These are phyloP conservation scores for Peronospora farinosa DNA, from an alignment of 352 stramenopile species.

Conservation along the genomic window DNA sequence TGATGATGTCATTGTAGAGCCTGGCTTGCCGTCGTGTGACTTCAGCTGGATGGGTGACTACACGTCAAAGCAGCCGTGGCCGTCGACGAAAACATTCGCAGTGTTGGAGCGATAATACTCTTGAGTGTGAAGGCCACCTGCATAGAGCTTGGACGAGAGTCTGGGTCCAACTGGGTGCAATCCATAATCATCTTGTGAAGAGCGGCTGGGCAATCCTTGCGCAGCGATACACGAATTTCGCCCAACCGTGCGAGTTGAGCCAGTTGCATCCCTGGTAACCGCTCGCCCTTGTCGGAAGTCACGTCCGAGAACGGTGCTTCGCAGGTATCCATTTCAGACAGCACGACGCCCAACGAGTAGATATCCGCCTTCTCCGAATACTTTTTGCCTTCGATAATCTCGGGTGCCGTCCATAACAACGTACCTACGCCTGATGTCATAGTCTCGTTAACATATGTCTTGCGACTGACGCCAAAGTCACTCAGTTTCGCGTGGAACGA, in stretches of 20 bases:
- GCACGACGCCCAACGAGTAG: slow-evolving; percentile 81
- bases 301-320: slow-evolving; percentile 50
- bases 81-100: slow-evolving; percentile 29
- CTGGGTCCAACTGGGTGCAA: slow-evolving; percentile 63
- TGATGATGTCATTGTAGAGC: neutral
- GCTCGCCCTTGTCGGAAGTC: slow-evolving; percentile 39
- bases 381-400: slow-evolving; percentile 83
- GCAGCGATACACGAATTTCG: slow-evolving; percentile 45
- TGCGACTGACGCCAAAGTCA: slow-evolving; percentile 83
- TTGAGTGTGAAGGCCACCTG: slow-evolving; percentile 69
- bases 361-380: slow-evolving; percentile 87
- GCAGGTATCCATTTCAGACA: slow-evolving; percentile 75
- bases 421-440: slow-evolving; percentile 78
- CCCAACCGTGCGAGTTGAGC: slow-evolving; percentile 53
- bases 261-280: slow-evolving; percentile 63
- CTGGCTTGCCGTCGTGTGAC: neutral
- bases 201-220: slow-evolving; percentile 50
- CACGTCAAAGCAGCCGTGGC: slow-evolving; percentile 21
- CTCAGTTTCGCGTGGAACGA: slow-evolving; percentile 70
- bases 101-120: slow-evolving; percentile 55
- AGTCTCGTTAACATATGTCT: slow-evolving; percentile 63
- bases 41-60: slow-evolving; percentile 11
- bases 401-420: slow-evolving; percentile 78
- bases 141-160: slow-evolving; percentile 57
- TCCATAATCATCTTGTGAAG: slow-evolving; percentile 45